These are phyloP conservation scores for Xylariomycetidae sp. DNA, from an alignment of 2,329 filamentous ascomycete genomes.

Conservation along the genomic window DNA sequence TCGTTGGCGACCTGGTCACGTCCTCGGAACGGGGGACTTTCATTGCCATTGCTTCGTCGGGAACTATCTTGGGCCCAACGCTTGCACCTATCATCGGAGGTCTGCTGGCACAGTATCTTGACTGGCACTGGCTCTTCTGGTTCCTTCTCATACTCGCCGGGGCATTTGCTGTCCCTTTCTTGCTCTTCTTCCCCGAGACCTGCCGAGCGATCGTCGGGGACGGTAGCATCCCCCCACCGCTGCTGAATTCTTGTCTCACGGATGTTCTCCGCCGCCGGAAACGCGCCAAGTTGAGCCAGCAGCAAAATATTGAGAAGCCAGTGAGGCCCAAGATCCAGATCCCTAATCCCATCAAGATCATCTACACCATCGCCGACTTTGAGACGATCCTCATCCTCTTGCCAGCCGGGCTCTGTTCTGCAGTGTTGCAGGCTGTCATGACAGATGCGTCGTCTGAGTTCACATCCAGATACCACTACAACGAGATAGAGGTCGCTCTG, in stretches of 20 bases:
- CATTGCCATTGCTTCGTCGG: slow-evolving; percentile 31
- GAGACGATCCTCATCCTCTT: neutral
- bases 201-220: neutral
- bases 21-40: slow-evolving; percentile 33
- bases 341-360: neutral
- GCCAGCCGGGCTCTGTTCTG: neutral
- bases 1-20: slow-evolving; percentile 34
- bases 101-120: neutral
- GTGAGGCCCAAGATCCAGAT: neutral
- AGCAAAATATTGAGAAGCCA: neutral
- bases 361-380: neutral
- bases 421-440: neutral
- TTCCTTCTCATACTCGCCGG: neutral
- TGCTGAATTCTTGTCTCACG: neutral
- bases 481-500: neutral
- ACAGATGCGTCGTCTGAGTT: neutral
- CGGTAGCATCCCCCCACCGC: neutral
- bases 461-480: neutral
- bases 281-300: neutral
- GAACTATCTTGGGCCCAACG: slow-evolving; percentile 16
- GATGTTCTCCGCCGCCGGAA: neutral
- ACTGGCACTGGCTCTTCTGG: neutral
- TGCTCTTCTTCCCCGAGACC: neutral
- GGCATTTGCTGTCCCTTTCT: neutral
- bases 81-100: neutral